phyloP scores from a whole-genome alignment of 768 basidiomycete species.

The Suillus variegatus region DNA sequence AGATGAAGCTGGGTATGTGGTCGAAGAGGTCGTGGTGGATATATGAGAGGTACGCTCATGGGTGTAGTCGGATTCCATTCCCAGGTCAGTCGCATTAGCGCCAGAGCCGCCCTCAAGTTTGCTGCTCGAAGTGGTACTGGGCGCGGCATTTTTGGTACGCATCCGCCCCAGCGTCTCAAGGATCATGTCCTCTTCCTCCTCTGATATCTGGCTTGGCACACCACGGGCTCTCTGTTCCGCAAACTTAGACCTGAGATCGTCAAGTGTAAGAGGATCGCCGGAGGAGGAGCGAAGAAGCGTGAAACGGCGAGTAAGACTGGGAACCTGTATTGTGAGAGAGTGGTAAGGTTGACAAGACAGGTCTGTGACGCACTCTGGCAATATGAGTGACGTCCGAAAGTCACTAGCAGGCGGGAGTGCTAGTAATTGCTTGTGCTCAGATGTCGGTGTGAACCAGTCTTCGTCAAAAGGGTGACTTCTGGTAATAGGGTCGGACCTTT shows the following conservation, averaged over 20 bases:
- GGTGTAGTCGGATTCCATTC: conserved; percentile 31
- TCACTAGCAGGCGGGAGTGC: conserved; percentile 69
- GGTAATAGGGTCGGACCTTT: conserved; percentile 65
- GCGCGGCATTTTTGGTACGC: conserved; percentile 37
- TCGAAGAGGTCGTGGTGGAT: conserved; percentile 39
- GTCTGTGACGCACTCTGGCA: conserved; percentile 69
- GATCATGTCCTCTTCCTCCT: conserved; percentile 86
- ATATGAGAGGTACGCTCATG: conserved; percentile 36
- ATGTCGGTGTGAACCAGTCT: conserved; percentile 28
- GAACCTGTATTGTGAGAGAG: conserved; percentile 20
- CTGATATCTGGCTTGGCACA: conserved; percentile 65
- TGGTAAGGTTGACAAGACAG: conserved; percentile 13
- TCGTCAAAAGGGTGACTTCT: conserved; percentile 48
- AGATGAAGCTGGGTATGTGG: conserved; percentile 42
- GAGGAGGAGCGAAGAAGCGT: conserved; percentile 71
- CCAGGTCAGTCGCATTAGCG: conserved; percentile 17
- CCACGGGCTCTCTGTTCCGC: conserved; percentile 79
- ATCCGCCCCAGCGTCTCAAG: conserved; percentile 66
- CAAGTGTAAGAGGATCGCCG: conserved; percentile 65
- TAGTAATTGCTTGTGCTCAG: conserved; percentile 45
- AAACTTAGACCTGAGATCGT: conserved; percentile 64
- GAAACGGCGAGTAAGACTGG: conserved; percentile 80
- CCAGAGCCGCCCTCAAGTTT: conserved; percentile 18
- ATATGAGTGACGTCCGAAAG: conserved; percentile 84
- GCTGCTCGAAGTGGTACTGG: conserved; percentile 19